phyloP scores from a whole-genome alignment of 441 rosid genomes.

The Bruguiera hainesii region DNA sequence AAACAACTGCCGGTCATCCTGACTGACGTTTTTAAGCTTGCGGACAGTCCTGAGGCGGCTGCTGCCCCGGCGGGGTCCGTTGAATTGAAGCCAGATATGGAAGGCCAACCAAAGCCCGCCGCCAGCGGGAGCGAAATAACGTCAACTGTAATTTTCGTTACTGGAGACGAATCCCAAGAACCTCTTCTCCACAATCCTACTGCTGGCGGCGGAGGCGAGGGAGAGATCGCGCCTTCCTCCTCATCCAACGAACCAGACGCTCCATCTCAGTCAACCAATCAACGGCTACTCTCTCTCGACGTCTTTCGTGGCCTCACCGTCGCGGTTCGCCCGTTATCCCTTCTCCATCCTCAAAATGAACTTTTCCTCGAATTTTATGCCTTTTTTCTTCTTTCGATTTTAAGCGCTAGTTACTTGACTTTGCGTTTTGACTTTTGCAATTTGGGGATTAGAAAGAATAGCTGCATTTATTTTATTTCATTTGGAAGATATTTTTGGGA shows the following conservation, averaged over 20 bases:
- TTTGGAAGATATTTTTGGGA: background rate
- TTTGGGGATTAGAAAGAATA: background rate
- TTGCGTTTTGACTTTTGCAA: background rate
- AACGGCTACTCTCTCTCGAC: slow-evolving; percentile 52
- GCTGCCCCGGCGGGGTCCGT: too few species aligned
- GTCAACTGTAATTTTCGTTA: slow-evolving; percentile 26
- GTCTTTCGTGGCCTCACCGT: slow-evolving; percentile 64
- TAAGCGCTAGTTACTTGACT: background rate
- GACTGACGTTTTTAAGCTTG: too few species aligned
- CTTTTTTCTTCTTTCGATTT: background rate
- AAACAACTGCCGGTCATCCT: too few species aligned
- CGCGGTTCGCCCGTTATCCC: slow-evolving; percentile 29
- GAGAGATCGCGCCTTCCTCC: slow-evolving; percentile 30
- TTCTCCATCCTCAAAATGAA: background rate
- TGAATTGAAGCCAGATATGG: background rate
- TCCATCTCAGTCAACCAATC: slow-evolving; percentile 20
- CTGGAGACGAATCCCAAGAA: slow-evolving; percentile 24
- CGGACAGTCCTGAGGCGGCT: too few species aligned
- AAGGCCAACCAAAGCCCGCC: background rate
- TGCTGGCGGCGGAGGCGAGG: slow-evolving; percentile 10
- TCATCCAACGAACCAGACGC: slow-evolving; percentile 21
- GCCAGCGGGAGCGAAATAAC: slow-evolving; percentile 7
- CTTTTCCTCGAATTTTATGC: background rate
- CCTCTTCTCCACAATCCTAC: slow-evolving; percentile 29
- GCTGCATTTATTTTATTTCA: background rate